These are phyloP conservation scores for Beauveria sp. DNA, from an alignment of 2,329 filamentous ascomycete species.

Conservation along the genomic window DNA sequence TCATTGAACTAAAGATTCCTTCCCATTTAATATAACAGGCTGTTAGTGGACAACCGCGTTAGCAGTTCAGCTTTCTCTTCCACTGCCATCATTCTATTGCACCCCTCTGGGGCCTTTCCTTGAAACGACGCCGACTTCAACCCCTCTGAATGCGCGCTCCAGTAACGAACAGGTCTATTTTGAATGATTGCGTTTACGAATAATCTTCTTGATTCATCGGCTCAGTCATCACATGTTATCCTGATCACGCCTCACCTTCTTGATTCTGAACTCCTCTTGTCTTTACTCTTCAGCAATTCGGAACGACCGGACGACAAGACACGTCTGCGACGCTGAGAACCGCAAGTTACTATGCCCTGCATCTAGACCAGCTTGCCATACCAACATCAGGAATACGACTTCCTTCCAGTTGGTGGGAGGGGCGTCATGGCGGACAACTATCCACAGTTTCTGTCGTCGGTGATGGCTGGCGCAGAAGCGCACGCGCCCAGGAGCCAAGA, in stretches of 20 bases:
- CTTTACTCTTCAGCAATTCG: background rate
- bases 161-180: background rate
- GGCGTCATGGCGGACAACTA: constrained; percentile 48
- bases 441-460: constrained; percentile 46
- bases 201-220: too few relatives aligned
- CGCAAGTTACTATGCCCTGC: background rate
- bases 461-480: constrained; percentile 40
- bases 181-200: background rate
- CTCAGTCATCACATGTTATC: background rate
- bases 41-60: background rate
- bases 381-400: background rate
- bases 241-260: background rate
- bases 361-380: background rate
- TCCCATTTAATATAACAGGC: background rate
- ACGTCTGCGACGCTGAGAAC: background rate
- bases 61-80: background rate
- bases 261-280: background rate
- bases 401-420: background rate
- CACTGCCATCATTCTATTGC: background rate
- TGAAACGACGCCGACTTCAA: background rate
- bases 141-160: background rate
- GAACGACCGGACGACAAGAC: background rate
- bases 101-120: background rate
- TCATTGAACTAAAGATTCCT: background rate
- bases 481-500: constrained; percentile 31